Evolutionary conservation across 163 green algal genomes (phyloP).

Genomic region (Chlamydomonas reinhardtii): DNA sequence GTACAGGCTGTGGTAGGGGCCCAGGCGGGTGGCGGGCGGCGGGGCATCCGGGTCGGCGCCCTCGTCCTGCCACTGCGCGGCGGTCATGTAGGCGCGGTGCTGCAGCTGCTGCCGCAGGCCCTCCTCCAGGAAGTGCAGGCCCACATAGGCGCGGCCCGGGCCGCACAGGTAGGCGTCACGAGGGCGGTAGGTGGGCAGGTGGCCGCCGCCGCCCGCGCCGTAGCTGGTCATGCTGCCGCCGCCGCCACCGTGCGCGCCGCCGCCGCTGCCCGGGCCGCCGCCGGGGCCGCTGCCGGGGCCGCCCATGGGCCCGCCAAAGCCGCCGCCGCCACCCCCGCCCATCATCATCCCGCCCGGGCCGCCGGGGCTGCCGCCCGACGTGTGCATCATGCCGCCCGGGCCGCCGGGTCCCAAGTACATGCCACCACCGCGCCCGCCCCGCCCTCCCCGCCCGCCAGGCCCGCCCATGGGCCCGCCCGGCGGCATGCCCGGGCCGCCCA

Average conservation of each 20-base stretch:
- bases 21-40: conserved; percentile 68
- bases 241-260: neutral
- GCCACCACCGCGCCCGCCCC: neutral
- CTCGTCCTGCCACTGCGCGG: conserved; percentile 58
- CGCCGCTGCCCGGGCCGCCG: neutral
- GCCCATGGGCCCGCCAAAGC: neutral
- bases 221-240: conserved; percentile 1
- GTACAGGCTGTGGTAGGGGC: conserved; percentile 86
- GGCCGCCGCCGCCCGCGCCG: conserved; percentile 25
- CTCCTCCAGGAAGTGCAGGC: conserved; percentile 70
- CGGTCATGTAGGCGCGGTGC: conserved; percentile 73
- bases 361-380: too few species aligned
- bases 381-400: neutral
- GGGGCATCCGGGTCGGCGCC: neutral
- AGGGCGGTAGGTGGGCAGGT: conserved; percentile 30
- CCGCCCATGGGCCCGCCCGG: conserved; percentile 11
- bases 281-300: neutral
- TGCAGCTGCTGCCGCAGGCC: conserved; percentile 78
- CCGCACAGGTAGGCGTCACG: conserved; percentile 47
- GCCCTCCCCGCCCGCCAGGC: neutral
- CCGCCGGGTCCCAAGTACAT: neutral
- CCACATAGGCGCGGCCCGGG: conserved; percentile 51
- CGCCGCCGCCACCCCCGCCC: neutral
- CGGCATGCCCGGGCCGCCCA: neutral
- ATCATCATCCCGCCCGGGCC: neutral